Percentiles rank a stretch among this genome's conserved stretches.
phyloP scores from a whole-genome alignment of 192 early-diverging fungal species.

The Allomyces macrogynus region DNA sequence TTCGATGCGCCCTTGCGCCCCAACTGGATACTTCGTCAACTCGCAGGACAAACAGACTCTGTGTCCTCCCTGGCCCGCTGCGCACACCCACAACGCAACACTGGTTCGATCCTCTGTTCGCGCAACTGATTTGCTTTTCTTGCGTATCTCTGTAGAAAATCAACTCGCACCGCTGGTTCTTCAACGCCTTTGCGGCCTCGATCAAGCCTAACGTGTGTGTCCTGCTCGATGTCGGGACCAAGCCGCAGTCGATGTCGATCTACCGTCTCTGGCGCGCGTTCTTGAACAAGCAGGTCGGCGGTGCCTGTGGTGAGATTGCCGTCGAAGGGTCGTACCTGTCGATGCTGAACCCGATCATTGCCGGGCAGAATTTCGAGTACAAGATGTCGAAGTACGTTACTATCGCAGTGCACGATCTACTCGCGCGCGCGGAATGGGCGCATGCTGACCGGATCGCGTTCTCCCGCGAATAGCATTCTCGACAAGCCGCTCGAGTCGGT shows the following conservation, averaged over 20 bases:
- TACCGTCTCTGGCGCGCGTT: conserved; percentile 92
- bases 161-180: conserved; percentile 95
- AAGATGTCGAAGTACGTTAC: conserved; percentile 60
- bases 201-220: conserved; percentile 74
- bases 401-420: no score
- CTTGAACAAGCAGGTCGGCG: conserved; percentile 61
- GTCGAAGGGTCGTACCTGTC: conserved; percentile 16
- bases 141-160: conserved; percentile 21
- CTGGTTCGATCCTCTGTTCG: no score
- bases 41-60: no score
- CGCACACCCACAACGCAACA: no score
- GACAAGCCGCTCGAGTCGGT: conserved; percentile 89
- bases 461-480: conserved; percentile 30
- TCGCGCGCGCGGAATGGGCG: neutral
- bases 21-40: no score
- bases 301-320: conserved; percentile 88
- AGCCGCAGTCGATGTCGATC: conserved; percentile 56
- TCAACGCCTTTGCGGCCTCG: conserved; percentile 70
- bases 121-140: neutral
- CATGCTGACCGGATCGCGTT: neutral
- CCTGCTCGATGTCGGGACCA: conserved; percentile 82
- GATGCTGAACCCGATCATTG: conserved; percentile 69
- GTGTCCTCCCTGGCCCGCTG: no score
- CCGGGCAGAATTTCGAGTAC: conserved; percentile 96
- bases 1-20: no score